phyloP scores from a whole-genome alignment of 371 early-diverging fungal genomes.

The Mortierella sp. region DNA sequence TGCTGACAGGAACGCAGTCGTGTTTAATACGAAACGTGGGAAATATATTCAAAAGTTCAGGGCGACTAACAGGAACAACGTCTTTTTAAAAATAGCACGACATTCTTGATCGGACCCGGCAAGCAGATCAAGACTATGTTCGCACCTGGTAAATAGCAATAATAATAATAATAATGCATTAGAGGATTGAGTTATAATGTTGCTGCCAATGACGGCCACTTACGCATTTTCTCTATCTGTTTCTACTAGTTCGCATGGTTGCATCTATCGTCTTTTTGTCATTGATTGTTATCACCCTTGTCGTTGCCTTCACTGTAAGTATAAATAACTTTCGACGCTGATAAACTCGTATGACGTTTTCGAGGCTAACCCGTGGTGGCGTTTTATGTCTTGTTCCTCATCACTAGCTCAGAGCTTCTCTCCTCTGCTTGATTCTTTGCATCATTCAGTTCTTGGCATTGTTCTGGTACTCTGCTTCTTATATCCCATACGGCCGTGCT shows the following conservation, averaged over 20 bases:
- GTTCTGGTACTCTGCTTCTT: conserved; percentile 81
- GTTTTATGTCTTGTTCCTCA: too few species aligned
- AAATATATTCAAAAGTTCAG: neutral
- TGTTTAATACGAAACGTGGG: too few species aligned
- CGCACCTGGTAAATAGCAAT: conserved; percentile 68
- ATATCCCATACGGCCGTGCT: conserved; percentile 76
- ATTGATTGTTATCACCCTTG: conserved; percentile 71
- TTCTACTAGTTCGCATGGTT: conserved; percentile 66
- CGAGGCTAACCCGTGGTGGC: too few species aligned
- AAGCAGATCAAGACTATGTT: conserved; percentile 90
- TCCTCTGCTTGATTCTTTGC: conserved; percentile 80
- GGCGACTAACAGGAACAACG: neutral
- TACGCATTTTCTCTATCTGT: conserved; percentile 32
- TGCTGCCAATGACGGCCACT: too few species aligned
- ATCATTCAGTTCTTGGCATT: conserved; percentile 88
- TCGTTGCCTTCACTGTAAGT: conserved; percentile 69
- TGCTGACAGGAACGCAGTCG: neutral
- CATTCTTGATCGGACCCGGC: conserved; percentile 89
- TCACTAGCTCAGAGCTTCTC: conserved; percentile 23
- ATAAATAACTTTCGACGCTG: too few species aligned
- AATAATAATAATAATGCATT: too few species aligned
- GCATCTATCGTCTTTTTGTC: conserved; percentile 75
- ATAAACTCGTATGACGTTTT: too few species aligned
- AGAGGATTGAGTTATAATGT: too few species aligned
- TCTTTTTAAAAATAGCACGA: conserved; percentile 65